phyloP scores from a whole-genome alignment of 2,329 filamentous ascomycete genomes.

The Tolypocladium paradoxum region DNA sequence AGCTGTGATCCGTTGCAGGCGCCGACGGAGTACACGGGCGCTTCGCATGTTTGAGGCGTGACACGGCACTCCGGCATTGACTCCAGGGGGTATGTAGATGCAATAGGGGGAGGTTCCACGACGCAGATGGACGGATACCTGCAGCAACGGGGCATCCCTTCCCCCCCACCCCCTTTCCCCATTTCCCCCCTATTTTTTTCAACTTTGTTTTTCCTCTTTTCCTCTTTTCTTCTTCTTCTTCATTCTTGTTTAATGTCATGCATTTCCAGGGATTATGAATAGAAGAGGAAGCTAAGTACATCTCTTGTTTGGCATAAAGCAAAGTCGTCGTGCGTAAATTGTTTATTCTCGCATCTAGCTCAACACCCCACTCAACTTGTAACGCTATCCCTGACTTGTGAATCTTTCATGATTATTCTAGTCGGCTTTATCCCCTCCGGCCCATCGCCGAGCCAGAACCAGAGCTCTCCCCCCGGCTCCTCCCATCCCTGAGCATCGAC shows the following conservation, averaged over 20 bases:
- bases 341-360: background rate
- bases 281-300: no score
- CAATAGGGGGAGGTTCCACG: no score
- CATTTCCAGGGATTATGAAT: no score
- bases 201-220: no score
- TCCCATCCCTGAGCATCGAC: slow-evolving; percentile 8
- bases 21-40: slow-evolving; percentile 1
- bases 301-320: background rate
- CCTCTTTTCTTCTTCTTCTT: no score
- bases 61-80: background rate
- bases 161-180: no score
- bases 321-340: background rate
- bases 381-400: background rate
- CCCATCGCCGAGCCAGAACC: background rate
- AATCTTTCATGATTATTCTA: background rate
- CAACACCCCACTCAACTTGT: background rate
- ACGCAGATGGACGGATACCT: background rate
- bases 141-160: background rate
- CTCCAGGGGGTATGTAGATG: background rate
- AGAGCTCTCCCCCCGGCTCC: slow-evolving; percentile 13
- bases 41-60: background rate
- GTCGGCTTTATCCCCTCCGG: background rate
- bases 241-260: no score
- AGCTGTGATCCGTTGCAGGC: slow-evolving; percentile 2
- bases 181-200: no score